A percentile compares a stretch with the other conserved stretches of the same genome.
Evolutionary conservation across 2,329 filamentous ascomycete genomes (phyloP).

Genomic region (Alternaria conjuncta): DNA sequence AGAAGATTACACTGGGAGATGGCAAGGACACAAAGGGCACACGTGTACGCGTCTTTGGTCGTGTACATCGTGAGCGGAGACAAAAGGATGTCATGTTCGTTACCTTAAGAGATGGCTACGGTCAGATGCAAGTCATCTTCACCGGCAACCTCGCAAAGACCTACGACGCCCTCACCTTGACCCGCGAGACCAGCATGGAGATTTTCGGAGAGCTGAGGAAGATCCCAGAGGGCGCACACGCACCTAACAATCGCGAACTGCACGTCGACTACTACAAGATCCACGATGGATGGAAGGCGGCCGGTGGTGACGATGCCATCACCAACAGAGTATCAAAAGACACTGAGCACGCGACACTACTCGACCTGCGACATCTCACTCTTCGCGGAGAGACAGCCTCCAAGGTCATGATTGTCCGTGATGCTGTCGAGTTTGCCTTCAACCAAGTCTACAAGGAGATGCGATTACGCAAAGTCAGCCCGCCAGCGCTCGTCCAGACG

Average conservation of each 20-base stretch:
- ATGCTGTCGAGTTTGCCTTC: constrained; percentile 82
- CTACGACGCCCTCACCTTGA: constrained; percentile 87
- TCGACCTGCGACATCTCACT: constrained; percentile 83
- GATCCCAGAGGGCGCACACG: constrained; percentile 77
- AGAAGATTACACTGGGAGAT: constrained; percentile 62
- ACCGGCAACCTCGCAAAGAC: constrained; percentile 83
- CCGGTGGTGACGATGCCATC: constrained; percentile 87
- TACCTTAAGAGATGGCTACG: constrained; percentile 84
- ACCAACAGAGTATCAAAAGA: constrained; percentile 79
- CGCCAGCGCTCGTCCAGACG: constrained; percentile 91
- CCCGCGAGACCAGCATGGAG: constrained; percentile 84
- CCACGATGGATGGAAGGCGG: constrained; percentile 70
- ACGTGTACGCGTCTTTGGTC: constrained; percentile 79
- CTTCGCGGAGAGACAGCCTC: constrained; percentile 84
- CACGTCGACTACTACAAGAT: constrained; percentile 90
- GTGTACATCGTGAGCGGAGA: constrained; percentile 79
- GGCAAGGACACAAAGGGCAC: constrained; percentile 66
- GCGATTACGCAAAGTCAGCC: constrained; percentile 81
- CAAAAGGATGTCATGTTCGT: constrained; percentile 89
- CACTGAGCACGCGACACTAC: constrained; percentile 73
- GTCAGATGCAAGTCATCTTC: constrained; percentile 83
- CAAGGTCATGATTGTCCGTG: constrained; percentile 86
- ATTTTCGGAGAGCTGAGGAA: constrained; percentile 84
- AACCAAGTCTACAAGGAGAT: constrained; percentile 77
- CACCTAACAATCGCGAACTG: constrained; percentile 84